Conservation (phyloP, 2,329 filamentous ascomycete species). For the Fusarium virguliforme region DNA sequence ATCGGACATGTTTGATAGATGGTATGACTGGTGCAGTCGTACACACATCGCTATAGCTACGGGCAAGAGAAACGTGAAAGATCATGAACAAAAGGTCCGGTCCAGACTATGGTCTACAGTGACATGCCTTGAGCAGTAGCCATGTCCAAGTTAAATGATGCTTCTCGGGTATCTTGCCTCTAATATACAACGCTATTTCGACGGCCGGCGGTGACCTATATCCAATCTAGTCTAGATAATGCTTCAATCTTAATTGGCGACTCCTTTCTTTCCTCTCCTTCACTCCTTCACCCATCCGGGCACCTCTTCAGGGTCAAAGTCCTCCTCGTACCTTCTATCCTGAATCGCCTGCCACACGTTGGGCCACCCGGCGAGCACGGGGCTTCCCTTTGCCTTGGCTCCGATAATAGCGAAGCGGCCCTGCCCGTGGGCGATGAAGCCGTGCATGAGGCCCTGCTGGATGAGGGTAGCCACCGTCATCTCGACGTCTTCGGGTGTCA, state of each 20-base stretch:
- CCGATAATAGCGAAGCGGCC: constrained; percentile 87
- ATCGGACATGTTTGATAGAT: constrained; percentile 47
- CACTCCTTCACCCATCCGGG: constrained; percentile 80
- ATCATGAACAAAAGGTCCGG: constrained; percentile 37
- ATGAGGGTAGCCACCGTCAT: constrained; percentile 83
- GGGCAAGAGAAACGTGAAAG: constrained; percentile 42
- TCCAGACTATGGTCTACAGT: constrained; percentile 15
- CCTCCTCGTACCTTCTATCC: constrained; percentile 71
- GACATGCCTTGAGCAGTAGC: constrained; percentile 15
- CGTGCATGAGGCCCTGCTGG: constrained; percentile 84
- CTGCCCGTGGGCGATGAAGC: constrained; percentile 85
- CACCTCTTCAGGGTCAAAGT: constrained; percentile 75
- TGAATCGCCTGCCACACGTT: constrained; percentile 78
- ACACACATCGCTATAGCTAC: constrained; percentile 30
- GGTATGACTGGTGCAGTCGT: constrained; percentile 37
- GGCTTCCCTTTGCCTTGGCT: constrained; percentile 75
- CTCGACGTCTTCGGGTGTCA: constrained; percentile 79
- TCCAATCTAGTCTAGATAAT: constrained; percentile 22
- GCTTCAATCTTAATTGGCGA: neutral
- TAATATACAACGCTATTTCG: constrained; percentile 36
- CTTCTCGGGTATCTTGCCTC: constrained; percentile 44
- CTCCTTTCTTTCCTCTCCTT: constrained; percentile 5
- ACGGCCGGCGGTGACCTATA: constrained; percentile 14
- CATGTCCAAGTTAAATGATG: constrained; percentile 19
- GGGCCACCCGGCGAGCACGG: constrained; percentile 82